Conservation (phyloP, 495 filamentous ascomycete species). For the Aspergillus funiculosus region DNA sequence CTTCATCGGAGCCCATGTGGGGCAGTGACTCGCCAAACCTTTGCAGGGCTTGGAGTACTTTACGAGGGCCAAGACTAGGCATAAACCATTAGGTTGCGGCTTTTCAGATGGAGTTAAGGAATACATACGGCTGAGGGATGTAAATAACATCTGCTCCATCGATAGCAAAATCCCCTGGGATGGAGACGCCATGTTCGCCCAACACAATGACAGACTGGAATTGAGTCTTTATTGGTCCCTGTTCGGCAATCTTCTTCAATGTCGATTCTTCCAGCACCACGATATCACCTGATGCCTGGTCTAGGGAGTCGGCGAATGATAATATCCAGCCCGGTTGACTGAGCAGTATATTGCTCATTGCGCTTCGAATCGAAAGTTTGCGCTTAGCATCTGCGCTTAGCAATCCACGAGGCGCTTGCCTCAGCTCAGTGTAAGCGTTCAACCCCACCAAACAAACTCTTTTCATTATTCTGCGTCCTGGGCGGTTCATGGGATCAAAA, state of each 20-base stretch:
- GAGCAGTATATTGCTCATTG: slow-evolving; percentile 28
- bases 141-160: slow-evolving; percentile 19
- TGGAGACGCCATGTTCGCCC: slow-evolving; percentile 16
- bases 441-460: slow-evolving; percentile 30
- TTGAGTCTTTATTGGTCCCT: slow-evolving; percentile 10
- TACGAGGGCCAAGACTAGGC: slow-evolving; percentile 29
- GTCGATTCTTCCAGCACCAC: slow-evolving; percentile 28
- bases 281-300: slow-evolving; percentile 25
- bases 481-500: neutral
- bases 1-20: neutral
- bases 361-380: slow-evolving; percentile 30
- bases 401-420: slow-evolving; percentile 23
- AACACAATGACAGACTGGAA: slow-evolving; percentile 30
- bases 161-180: slow-evolving; percentile 6
- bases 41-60: slow-evolving; percentile 25
- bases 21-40: slow-evolving; percentile 12
- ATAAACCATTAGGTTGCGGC: slow-evolving; percentile 15
- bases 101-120: neutral
- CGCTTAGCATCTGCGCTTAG: slow-evolving; percentile 29
- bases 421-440: slow-evolving; percentile 27
- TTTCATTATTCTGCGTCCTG: neutral
- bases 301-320: slow-evolving; percentile 26
- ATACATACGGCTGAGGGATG: slow-evolving; percentile 32
- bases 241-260: slow-evolving; percentile 11
- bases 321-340: slow-evolving; percentile 27